phyloP scores from a whole-genome alignment of 345 rosid species.

The Eucalyptus sp. region DNA sequence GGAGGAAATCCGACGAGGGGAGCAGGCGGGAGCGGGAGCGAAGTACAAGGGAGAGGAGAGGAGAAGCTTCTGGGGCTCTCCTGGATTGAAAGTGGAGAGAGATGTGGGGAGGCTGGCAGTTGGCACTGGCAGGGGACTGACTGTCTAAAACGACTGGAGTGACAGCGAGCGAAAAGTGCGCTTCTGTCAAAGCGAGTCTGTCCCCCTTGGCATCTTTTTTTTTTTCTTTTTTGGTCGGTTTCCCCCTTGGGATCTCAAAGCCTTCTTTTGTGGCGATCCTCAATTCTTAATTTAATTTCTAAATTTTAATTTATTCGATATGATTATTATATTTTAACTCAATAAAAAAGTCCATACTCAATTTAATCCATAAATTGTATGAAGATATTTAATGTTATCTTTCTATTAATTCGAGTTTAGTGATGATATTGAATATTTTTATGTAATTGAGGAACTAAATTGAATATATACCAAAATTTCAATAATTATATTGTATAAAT shows the following conservation, averaged over 20 bases:
- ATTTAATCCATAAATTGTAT: too few species aligned
- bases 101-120: too few species aligned
- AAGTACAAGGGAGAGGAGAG: too few species aligned
- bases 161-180: background rate
- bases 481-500: fast-evolving
- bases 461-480: fast-evolving
- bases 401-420: fast-evolving
- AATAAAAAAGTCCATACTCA: too few species aligned
- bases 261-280: fast-evolving
- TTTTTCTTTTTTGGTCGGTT: background rate
- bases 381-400: too few species aligned
- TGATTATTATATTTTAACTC: fast-evolving
- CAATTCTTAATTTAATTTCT: too few species aligned
- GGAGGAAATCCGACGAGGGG: background rate
- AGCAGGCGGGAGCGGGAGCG: background rate
- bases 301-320: too few species aligned
- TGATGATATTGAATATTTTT: fast-evolving
- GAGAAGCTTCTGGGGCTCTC: background rate
- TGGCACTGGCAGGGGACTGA: background rate
- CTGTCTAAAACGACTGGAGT: background rate
- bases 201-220: background rate
- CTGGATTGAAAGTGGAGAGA: background rate
- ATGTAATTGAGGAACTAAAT: fast-evolving
- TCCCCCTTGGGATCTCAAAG: background rate
- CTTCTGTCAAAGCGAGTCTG: background rate